Conservation (phyloP, 257 asterid genomes). For the Eustoma russellianum region DNA sequence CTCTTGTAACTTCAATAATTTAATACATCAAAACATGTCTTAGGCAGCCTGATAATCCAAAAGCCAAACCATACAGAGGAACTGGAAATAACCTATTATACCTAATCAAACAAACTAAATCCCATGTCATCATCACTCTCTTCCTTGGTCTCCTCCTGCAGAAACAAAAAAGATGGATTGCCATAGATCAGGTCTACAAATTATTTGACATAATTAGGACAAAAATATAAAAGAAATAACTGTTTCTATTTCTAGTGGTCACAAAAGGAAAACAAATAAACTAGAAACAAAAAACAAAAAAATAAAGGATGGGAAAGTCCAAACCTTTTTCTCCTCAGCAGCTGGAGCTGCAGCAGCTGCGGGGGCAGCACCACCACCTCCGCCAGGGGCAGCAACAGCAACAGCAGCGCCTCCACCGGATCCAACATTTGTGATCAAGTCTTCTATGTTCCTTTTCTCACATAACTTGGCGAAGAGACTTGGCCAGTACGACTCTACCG, state of each 20-base stretch:
- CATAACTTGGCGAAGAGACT: constrained; percentile 57
- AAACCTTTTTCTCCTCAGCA: constrained; percentile 48
- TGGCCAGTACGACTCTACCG: constrained; percentile 60
- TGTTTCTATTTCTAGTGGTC: neutral
- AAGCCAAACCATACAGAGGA: neutral
- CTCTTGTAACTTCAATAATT: neutral
- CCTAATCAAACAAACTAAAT: constrained; percentile 44
- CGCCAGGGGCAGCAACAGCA: constrained; percentile 25
- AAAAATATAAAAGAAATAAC: no score
- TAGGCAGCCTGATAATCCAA: no score
- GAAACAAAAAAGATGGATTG: neutral
- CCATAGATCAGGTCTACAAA: no score
- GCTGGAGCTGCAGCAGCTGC: constrained; percentile 32
- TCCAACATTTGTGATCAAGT: constrained; percentile 39
- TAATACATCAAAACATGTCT: no score
- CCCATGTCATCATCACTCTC: constrained; percentile 55
- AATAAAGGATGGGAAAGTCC: neutral
- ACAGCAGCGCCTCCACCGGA: constrained; percentile 34
- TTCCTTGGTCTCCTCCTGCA: constrained; percentile 48
- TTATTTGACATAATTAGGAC: no score
- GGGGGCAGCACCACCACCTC: constrained; percentile 22
- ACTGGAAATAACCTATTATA: no score
- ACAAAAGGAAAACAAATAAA: no score
- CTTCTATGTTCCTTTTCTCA: constrained; percentile 50
- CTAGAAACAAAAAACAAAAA: neutral